A percentile compares a stretch with the other conserved stretches of the same genome.
Evolutionary conservation across 2,329 filamentous ascomycete genomes (phyloP).

Genomic region (Hypoxylon rubiginosum): DNA sequence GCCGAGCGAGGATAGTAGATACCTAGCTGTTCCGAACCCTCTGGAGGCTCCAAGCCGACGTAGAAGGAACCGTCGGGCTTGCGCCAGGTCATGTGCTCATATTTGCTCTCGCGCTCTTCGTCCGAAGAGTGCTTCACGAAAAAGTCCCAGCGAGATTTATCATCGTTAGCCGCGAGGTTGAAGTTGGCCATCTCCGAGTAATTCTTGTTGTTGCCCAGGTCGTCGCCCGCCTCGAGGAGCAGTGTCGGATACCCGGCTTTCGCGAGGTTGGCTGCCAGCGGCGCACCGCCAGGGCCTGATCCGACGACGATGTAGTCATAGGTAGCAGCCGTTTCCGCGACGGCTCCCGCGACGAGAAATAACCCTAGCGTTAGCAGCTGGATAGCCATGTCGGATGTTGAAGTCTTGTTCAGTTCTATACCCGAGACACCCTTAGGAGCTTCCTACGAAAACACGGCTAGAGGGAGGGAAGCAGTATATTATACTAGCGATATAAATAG

Average conservation of each 20-base stretch:
- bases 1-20: constrained; percentile 54
- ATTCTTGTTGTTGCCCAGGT: constrained; percentile 54
- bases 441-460: background rate
- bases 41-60: constrained; percentile 51
- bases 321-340: constrained; percentile 33
- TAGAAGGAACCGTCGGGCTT: constrained; percentile 51
- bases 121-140: constrained; percentile 68
- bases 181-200: constrained; percentile 50
- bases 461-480: constrained; percentile 19
- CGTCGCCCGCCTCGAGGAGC: constrained; percentile 69
- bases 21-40: constrained; percentile 50
- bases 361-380: constrained; percentile 38
- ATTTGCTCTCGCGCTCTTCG: constrained; percentile 63
- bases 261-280: constrained; percentile 67
- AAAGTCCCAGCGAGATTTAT: constrained; percentile 65
- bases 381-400: constrained; percentile 36
- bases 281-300: constrained; percentile 67
- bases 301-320: constrained; percentile 64
- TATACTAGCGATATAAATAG: constrained; percentile 23
- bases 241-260: constrained; percentile 66
- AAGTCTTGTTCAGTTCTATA: background rate
- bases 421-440: background rate
- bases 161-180: constrained; percentile 59
- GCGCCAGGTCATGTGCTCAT: constrained; percentile 50
- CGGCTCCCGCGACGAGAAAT: constrained; percentile 30